phyloP scores from a whole-genome alignment of 2,329 filamentous ascomycete genomes.

The Beauveria bassiana region DNA sequence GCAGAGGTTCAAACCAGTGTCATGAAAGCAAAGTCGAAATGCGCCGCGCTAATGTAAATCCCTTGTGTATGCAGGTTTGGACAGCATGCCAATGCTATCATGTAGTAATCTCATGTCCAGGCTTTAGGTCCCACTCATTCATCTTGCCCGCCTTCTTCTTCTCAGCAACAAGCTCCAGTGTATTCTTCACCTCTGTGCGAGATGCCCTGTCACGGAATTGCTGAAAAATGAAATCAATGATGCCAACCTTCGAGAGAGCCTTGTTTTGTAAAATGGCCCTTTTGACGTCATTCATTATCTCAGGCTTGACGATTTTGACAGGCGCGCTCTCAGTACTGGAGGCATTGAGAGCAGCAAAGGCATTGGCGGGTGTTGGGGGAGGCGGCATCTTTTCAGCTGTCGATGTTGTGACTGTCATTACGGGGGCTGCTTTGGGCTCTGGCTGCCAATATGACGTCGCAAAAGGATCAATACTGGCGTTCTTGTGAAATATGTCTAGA shows the following conservation, averaged over 20 bases:
- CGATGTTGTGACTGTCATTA: constrained; percentile 9
- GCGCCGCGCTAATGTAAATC: constrained; percentile 10
- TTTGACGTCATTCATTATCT: constrained; percentile 34
- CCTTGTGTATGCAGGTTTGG: neutral
- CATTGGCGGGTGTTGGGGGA: constrained; percentile 26
- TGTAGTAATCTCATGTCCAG: constrained; percentile 28
- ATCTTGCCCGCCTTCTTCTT: constrained; percentile 29
- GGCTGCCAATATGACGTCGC: constrained; percentile 71
- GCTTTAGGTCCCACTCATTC: constrained; percentile 33
- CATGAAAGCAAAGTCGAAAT: neutral
- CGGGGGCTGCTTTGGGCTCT: constrained; percentile 26
- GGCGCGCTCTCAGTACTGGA: constrained; percentile 14
- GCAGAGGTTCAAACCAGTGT: neutral
- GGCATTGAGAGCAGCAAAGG: constrained; percentile 28
- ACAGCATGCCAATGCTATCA: constrained; percentile 13
- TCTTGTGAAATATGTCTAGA: constrained; percentile 31
- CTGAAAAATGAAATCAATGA: constrained; percentile 32
- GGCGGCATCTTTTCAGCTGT: constrained; percentile 22
- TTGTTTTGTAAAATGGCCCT: constrained; percentile 33
- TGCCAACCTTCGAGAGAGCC: constrained; percentile 32
- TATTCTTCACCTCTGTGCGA: constrained; percentile 34
- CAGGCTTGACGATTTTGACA: constrained; percentile 28
- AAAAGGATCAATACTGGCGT: constrained; percentile 68
- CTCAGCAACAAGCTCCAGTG: constrained; percentile 32
- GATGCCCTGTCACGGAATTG: constrained; percentile 30